Conservation (phyloP, 2,329 filamentous ascomycete species). For the Fusarium udum region DNA sequence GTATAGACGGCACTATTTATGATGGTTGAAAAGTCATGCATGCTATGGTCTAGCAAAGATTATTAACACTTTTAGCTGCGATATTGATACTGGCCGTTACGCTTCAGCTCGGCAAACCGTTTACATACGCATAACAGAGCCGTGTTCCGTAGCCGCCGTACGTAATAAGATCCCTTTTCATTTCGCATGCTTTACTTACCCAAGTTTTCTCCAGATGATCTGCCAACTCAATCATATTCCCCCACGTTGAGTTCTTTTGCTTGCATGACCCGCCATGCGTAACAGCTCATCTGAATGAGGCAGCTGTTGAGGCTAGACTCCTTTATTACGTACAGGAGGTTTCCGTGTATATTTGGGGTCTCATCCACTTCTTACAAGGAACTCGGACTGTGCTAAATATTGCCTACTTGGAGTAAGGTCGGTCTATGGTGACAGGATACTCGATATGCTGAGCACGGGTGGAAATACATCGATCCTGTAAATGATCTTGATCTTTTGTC, state of each 20-base stretch:
- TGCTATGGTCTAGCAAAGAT: not conserved
- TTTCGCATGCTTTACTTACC: constrained; percentile 3
- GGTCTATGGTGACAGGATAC: not conserved
- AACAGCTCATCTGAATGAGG: not conserved
- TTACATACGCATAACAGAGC: not conserved
- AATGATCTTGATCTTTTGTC: not conserved
- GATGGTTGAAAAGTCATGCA: not conserved
- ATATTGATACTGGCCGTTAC: not conserved
- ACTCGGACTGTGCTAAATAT: not conserved
- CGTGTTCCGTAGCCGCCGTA: not conserved
- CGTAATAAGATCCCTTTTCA: not conserved
- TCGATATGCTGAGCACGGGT: not conserved
- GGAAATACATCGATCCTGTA: not conserved
- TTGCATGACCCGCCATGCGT: not conserved
- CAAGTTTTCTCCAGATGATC: constrained; percentile 27
- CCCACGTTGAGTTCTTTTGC: not conserved
- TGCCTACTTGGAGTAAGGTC: not conserved
- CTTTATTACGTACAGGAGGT: not conserved
- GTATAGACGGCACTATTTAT: not conserved
- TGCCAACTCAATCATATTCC: constrained; percentile 1
- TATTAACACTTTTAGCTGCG: not conserved
- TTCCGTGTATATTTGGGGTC: not conserved
- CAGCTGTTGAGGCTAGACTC: not conserved
- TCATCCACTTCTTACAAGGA: not conserved
- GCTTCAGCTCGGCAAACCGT: not conserved